Base-by-base conservation (phyloP, 1,284 basidiomycete genomes). In the Malassezia globosa region DNA sequence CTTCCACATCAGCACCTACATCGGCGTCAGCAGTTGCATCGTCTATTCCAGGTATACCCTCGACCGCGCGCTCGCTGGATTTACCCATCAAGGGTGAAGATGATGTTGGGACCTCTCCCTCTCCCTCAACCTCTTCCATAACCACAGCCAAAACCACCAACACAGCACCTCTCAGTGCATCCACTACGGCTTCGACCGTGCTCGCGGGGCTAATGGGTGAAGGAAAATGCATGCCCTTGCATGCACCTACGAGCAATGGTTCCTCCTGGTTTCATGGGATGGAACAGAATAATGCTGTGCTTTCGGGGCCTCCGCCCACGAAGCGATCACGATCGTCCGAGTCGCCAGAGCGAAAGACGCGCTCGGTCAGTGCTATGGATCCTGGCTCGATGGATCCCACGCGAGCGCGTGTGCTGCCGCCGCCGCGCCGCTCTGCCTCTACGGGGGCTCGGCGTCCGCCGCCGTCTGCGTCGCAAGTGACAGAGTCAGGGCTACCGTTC, bases 401-500 rank as follows among this genome's bases (percentile, higher is more conserved):
- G 27, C 23, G 6, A 19, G 25, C 16, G 7, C 6, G 29, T 14
- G 21, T 19, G 16, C 7, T 14, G 10, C 6, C 19, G 18, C 26
- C 41, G 27, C 41, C 26, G 29, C 41, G 41, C 16, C 42, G 34
- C 31, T 13, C 42, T 5, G 42, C 42, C 3, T 44, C 42, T 10
- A 21, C 42, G 13, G 49, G 38, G 22, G 7, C 43, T 26, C 50
- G 60, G 36, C 60, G 66, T 1, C 58, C 63, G 31, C 67, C 65
- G 18, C 66, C 65, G 7, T 64, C 60, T 3, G 67, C 66, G 5
- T 64, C 57, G 11, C 67, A 70, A 34, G 27, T 65, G 41, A 70
- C 67, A 39, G 66, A 66, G 49, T 53, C 63, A 5, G 67, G 67
- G 23, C 56, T 61, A 46, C 67, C 67, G 11, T 70, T 70, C 60